These are phyloP conservation scores for Lotus japonicus DNA, from an alignment of 306 rosid genomes.

Conservation along the genomic window DNA sequence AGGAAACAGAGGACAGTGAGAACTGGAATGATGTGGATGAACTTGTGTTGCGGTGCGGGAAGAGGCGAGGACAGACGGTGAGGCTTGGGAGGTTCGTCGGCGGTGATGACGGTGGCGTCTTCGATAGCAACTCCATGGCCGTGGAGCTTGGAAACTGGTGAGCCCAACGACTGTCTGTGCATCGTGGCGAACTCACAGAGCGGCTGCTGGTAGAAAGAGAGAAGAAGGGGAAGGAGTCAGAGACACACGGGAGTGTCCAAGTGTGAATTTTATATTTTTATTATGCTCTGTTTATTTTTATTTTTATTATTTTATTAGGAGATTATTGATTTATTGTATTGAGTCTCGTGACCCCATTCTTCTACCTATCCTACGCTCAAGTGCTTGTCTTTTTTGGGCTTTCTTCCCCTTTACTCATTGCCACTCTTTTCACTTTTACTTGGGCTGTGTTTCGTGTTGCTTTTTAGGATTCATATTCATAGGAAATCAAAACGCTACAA, in stretches of 20 bases:
- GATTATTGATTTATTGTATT: no score
- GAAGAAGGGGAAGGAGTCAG: not conserved
- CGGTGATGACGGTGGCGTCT: slow-evolving; percentile 25
- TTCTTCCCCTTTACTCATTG: slow-evolving; percentile 20
- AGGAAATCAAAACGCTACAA: not conserved
- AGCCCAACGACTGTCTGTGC: slow-evolving; percentile 94
- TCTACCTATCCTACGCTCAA: not conserved
- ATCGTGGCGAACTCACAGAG: slow-evolving; percentile 30
- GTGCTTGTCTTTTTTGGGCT: not conserved
- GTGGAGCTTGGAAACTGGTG: slow-evolving; percentile 72
- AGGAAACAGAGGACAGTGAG: slow-evolving; percentile 85
- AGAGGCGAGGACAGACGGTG: slow-evolving; percentile 60
- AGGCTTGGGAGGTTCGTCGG: slow-evolving; percentile 41
- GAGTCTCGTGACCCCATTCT: slow-evolving; percentile 8
- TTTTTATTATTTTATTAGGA: not conserved
- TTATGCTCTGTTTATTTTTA: not conserved
- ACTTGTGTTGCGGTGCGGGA: slow-evolving; percentile 46
- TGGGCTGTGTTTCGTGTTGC: not conserved
- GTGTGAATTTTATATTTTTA: not conserved
- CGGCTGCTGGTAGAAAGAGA: not conserved
- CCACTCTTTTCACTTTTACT: not conserved
- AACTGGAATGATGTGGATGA: slow-evolving; percentile 81
- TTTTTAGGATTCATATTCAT: not conserved
- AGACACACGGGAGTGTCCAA: not conserved
- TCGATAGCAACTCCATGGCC: slow-evolving; percentile 31